Conservation (phyloP, 768 basidiomycete species). For the Trametes punicea region DNA sequence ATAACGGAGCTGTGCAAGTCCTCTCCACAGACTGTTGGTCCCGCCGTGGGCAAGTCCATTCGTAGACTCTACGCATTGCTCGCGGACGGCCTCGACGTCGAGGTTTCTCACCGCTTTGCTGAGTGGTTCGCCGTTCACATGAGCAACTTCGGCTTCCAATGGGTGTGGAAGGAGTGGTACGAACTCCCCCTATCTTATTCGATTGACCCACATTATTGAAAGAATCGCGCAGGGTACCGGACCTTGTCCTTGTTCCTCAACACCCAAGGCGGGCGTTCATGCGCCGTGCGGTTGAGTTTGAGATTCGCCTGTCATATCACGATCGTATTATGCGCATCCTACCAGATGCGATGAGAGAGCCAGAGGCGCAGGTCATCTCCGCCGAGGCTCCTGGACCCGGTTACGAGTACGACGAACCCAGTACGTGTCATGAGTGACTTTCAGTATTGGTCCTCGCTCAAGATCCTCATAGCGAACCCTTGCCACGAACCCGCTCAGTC, state of each 20-base stretch:
- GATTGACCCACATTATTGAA: too few species aligned
- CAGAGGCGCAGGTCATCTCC: constrained; percentile 60
- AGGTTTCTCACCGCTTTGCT: constrained; percentile 74
- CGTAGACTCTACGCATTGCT: constrained; percentile 77
- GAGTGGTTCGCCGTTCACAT: constrained; percentile 97
- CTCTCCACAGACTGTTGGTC: constrained; percentile 89
- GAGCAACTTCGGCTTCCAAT: constrained; percentile 96
- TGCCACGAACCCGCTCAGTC: constrained; percentile 78
- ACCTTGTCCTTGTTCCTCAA: constrained; percentile 64
- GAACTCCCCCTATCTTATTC: background rate
- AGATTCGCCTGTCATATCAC: constrained; percentile 88
- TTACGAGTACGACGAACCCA: constrained; percentile 80
- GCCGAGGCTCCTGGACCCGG: constrained; percentile 73
- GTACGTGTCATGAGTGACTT: constrained; percentile 38
- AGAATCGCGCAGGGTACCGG: constrained; percentile 66
- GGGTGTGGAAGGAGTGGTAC: constrained; percentile 99
- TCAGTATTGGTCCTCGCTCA: background rate
- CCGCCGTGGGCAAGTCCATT: constrained; percentile 94
- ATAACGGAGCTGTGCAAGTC: constrained; percentile 94
- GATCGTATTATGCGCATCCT: constrained; percentile 89
- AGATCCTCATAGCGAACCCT: constrained; percentile 53
- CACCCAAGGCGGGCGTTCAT: constrained; percentile 91
- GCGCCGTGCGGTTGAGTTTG: constrained; percentile 81
- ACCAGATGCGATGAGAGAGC: constrained; percentile 73
- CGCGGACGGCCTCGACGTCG: constrained; percentile 86